Base-by-base conservation (phyloP, 371 early-diverging fungal species). In the Sporodiniella umbellata region DNA sequence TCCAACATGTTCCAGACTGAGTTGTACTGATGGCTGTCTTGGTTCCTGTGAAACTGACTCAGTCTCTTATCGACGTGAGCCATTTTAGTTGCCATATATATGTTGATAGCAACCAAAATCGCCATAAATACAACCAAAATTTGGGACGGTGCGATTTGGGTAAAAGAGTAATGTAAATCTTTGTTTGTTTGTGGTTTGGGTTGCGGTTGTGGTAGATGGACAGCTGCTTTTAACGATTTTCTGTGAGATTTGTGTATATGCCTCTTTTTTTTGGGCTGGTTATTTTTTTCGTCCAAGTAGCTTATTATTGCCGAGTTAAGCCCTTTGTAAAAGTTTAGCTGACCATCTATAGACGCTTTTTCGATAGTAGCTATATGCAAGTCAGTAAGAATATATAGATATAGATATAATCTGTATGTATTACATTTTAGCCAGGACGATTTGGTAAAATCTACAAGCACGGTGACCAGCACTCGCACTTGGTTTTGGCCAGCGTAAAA, bases 351-450 rank as follows among this genome's bases (percentile, higher is more conserved):
- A 1, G 85, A 78, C 0, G 88, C 87, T 61, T 82, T 86, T 48
- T 88, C 89, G 28, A 90, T 85, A 1, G 78, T 71, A 17, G 72
- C 77, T 76, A 59, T 37, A 35, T n/a, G n/a, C n/a, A n/a, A n/a
- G n/a, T n/a, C n/a, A n/a, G n/a, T n/a, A 35, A 1, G 35, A 14
- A 2, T 35, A 2, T 18, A 19, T 19, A 8, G 10, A 19, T 40
- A 19, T 19, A 40, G 18, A 19, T 40, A 17, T 3, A 10, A 12
- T 19, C 8, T 19, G 26, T 17, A 35, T 19, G 14, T 26, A 48
- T 80, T 74, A 61, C 83, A 80, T 69, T 88, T 88, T 30, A 90
- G 61, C 88, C 87, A 86, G 1, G 82, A 83, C 26, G 75, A 76
- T 68, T 87, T 87, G 22, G 74, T 71, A 59, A 90, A 90, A 26